Evolutionary conservation across 129 eudicot genomes (phyloP), one percentile per base, ranked within the genome.

Genomic region (Flaveria robusta): DNA sequence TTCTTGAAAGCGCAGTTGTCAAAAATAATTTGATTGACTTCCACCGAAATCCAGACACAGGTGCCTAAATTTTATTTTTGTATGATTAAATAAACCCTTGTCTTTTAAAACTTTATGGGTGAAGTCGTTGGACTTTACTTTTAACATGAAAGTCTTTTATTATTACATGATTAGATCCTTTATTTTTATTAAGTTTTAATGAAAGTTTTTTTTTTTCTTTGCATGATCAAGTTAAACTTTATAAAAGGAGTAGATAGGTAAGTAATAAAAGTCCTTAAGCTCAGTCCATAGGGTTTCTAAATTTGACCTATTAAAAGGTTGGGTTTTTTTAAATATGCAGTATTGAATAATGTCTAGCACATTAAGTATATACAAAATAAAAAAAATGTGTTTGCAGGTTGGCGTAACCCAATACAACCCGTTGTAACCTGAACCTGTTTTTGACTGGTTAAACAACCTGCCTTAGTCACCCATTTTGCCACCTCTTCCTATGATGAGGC

Each of bases 401-500:
- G 69, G 69, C 24, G 22, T 64, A 29, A 31, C 69, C 45, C 22
- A 31, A 64, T 16, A 12, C 69, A 64, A 64, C 4, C 18, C 2
- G 13, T 64, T 62, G 13, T 62, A 62, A 27, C 16, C 42, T 2
- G 67, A 62, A 62, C 67, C 3, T 1, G 20, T 62, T 62, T 34
- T 62, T 64, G 43, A 31, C 69, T 64, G 2, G 45, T 64, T 62
- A 62, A 2, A 3, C 68, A 62, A 29, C 43, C 4, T 15, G 43
- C 67, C 42, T 2, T 22, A 62, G 15, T 29, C 9, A 62, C 43
- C 43, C 43, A 27, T 62, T 62, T 62, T 62, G 19, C 68, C 45
- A 63, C 23, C 45, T 63, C 68, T 63, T 29, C 69, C 45, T 64
- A 15, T 64, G 45, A 64, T 7, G 45, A 64, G 69, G 69, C 69